These are phyloP conservation scores for Apiospora sp. DNA, from an alignment of 2,329 filamentous ascomycete species.

Conservation along the genomic window DNA sequence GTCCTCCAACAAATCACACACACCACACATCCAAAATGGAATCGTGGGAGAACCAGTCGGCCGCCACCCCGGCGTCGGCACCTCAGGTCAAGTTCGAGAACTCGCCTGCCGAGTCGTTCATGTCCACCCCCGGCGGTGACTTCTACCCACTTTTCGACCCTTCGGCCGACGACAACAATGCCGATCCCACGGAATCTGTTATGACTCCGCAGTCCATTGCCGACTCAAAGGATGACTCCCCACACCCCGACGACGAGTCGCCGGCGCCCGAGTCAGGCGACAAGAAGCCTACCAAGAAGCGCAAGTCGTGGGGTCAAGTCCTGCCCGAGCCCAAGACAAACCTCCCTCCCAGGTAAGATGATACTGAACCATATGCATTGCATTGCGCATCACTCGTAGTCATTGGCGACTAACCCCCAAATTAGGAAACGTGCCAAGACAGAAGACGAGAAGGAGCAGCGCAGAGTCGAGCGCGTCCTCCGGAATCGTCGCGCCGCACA, in stretches of 20 bases:
- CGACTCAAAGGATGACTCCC: constrained; percentile 40
- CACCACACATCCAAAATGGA: constrained; percentile 44
- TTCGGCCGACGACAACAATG: constrained; percentile 45
- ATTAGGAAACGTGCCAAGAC: constrained; percentile 94
- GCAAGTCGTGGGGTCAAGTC: constrained; percentile 98
- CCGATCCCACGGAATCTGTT: constrained; percentile 54
- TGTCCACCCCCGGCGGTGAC: constrained; percentile 59
- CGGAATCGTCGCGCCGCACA: constrained; percentile 95
- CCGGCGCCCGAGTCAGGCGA: constrained; percentile 45
- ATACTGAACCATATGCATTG: not conserved
- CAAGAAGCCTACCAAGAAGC: constrained; percentile 87
- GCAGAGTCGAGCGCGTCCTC: constrained; percentile 94
- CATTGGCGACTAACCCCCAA: constrained; percentile 30
- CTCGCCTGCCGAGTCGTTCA: constrained; percentile 62
- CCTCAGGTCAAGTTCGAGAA: constrained; percentile 60
- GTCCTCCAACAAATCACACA: constrained; percentile 35
- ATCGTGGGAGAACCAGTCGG: constrained; percentile 46
- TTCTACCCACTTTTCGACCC: constrained; percentile 57
- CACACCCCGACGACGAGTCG: constrained; percentile 32
- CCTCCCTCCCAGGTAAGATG: constrained; percentile 80
- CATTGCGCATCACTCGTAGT: not conserved
- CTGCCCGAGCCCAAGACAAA: constrained; percentile 97
- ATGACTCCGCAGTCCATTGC: constrained; percentile 55
- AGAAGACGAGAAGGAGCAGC: constrained; percentile 98
- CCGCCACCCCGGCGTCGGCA: constrained; percentile 40